Evolutionary conservation across 73 alveolate genomes (phyloP).

Genomic region (Paramecium octaurelia): DNA sequence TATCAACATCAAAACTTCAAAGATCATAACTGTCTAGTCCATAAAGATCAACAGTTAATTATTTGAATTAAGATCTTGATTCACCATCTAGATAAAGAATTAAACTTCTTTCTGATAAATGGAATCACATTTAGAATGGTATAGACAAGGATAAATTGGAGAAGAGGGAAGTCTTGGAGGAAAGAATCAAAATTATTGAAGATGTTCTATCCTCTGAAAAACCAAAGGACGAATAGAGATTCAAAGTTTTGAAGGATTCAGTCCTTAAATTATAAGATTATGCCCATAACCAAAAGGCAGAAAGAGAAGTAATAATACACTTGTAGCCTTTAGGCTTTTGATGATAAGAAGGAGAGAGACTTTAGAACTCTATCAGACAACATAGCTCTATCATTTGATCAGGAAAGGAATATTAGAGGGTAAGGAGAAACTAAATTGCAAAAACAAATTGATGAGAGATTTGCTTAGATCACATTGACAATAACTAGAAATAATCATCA

Average conservation of each 20-base stretch:
- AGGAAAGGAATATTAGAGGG: slow-evolving; percentile 17
- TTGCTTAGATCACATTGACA: background rate
- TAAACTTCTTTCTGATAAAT: slow-evolving; percentile 34
- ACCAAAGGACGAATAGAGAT: slow-evolving; percentile 41
- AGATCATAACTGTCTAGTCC: slow-evolving; percentile 23
- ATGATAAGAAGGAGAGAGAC: slow-evolving; percentile 43
- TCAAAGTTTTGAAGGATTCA: slow-evolving; percentile 26
- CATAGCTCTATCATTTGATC: background rate
- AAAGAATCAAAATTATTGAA: slow-evolving; percentile 37
- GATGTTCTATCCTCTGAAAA: slow-evolving; percentile 20
- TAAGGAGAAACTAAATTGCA: background rate
- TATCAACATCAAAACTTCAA: background rate
- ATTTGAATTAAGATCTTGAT: slow-evolving; percentile 12
- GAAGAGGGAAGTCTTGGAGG: slow-evolving; percentile 33
- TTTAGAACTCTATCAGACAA: slow-evolving; percentile 44
- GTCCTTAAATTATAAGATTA: slow-evolving; percentile 14
- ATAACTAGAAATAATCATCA: slow-evolving; percentile 17
- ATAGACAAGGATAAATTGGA: slow-evolving; percentile 46
- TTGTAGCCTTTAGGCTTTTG: background rate
- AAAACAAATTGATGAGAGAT: slow-evolving; percentile 23
- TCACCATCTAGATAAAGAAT: slow-evolving; percentile 35
- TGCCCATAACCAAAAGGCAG: slow-evolving; percentile 18
- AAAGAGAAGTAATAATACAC: background rate
- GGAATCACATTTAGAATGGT: slow-evolving; percentile 50
- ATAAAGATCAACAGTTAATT: slow-evolving; percentile 20